Base-by-base conservation (phyloP, 805 yeast genomes). In the Kregervanrija fluxuum region DNA sequence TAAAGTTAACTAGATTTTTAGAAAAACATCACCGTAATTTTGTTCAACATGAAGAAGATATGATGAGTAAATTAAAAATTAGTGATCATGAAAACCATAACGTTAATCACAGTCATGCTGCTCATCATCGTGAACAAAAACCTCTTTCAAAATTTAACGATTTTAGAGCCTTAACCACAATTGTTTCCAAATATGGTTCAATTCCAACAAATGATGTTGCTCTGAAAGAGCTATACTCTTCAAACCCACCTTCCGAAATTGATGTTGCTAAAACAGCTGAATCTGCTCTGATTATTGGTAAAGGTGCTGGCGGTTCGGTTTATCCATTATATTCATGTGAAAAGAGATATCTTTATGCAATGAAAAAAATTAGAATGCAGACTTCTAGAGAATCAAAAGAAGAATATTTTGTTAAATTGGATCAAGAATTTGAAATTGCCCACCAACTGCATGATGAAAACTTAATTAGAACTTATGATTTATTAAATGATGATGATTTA, bases 281-380 rank as follows among this genome's bases (percentile, higher is more conserved):
- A 3, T 35, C 41, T 22, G 53, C 53, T n/a, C 33, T 50, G 9
- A 42, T 50, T 5, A 46, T 50, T 28, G 98, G 98, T 16, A 80
- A 90, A 46, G 98, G 98, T 11, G 97, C 97, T 1, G 90, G 95
- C 17, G 97, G 98, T 2, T 82, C 93, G 0, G 98, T 90, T n/a
- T 75, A 84, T 43, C 83, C 89, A 47, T 77, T 78, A 47, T 74
- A 84, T 42, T 71, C 76, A 30, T 61, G 74, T 0, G 81, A 80
- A 51, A 74, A 77, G 17, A 51, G 47, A 33, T 73, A 76, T 48
- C 61, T 86, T 4, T 88, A 77, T 64, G 98, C 98, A 0, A 85
- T 91, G 43, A 90, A 90, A 66, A 85, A 86, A 62, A 89, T 91
- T 62, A 72, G 95, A 48, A 67, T 83, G 9, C 79, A 80, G 54